A percentile compares a stretch with the other conserved stretches of the same genome.
These are phyloP conservation scores for Lentinus tigrinus DNA, from an alignment of 768 basidiomycete genomes.

Conservation along the genomic window DNA sequence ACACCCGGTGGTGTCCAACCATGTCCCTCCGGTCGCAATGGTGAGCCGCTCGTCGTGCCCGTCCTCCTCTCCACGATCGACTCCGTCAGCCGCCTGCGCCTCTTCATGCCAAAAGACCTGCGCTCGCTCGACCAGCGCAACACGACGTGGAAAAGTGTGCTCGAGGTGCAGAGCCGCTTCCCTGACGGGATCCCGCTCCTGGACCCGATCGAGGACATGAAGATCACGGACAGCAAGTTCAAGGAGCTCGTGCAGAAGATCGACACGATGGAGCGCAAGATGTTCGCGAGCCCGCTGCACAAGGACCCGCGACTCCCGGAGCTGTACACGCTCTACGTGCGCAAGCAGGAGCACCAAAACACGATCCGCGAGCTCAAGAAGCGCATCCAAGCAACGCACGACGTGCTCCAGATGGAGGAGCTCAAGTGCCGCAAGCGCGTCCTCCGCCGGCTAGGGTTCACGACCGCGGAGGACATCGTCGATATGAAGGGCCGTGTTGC, in stretches of 20 bases:
- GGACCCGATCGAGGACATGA: conserved; percentile 94
- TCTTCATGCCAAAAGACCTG: conserved; percentile 89
- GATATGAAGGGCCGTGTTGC: conserved; percentile 98
- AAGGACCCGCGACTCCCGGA: conserved; percentile 75
- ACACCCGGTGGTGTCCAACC: conserved; percentile 75
- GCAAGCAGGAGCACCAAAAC: conserved; percentile 70
- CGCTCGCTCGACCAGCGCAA: conserved; percentile 73
- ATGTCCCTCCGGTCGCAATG: conserved; percentile 68
- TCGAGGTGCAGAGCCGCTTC: conserved; percentile 89
- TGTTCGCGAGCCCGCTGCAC: conserved; percentile 78
- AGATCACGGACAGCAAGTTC: conserved; percentile 93
- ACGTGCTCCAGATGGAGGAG: conserved; percentile 94
- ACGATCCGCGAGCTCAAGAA: conserved; percentile 78
- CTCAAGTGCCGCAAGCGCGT: conserved; percentile 95
- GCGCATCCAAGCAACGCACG: conserved; percentile 85
- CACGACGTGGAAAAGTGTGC: conserved; percentile 85
- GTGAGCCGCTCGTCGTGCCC: conserved; percentile 82
- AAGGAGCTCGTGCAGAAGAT: conserved; percentile 91
- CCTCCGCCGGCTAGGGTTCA: conserved; percentile 88
- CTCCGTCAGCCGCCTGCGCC: conserved; percentile 80
- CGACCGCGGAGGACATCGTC: conserved; percentile 84
- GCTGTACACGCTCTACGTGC: conserved; percentile 75
- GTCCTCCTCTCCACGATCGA: conserved; percentile 86
- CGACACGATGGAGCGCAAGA: conserved; percentile 80
- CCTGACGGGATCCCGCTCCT: conserved; percentile 83